Evolutionary conservation across 768 basidiomycete species (phyloP).

Genomic region (Leccinellum rugosiceps): DNA sequence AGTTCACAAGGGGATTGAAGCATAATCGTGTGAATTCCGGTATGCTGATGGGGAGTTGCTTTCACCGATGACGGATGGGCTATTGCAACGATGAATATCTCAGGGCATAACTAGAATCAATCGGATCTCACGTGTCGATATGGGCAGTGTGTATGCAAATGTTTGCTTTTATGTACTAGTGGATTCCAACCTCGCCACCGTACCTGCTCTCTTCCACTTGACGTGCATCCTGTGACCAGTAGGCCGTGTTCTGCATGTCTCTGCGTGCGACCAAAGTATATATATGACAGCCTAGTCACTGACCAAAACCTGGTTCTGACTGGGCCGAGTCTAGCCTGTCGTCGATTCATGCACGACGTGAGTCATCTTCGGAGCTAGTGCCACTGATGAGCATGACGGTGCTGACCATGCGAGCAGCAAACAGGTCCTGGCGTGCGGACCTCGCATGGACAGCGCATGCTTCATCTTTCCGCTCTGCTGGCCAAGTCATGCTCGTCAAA

Average conservation of each 20-base stretch:
- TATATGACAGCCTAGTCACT: not conserved
- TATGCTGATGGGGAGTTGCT: not conserved
- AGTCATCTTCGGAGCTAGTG: not conserved
- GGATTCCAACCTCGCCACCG: not conserved
- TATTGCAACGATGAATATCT: not conserved
- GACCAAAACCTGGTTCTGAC: not conserved
- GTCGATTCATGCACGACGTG: not conserved
- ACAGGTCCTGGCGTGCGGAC: not conserved
- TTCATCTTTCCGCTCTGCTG: not conserved
- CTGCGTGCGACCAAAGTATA: not conserved
- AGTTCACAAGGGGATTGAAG: not conserved
- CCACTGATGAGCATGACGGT: not conserved
- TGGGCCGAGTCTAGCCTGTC: not conserved
- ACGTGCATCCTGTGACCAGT: not conserved
- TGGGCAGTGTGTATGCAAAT: not conserved
- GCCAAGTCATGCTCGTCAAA: not conserved
- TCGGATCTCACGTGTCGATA: too few relatives aligned
- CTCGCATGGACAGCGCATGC: constrained; percentile 10
- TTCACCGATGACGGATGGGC: not conserved
- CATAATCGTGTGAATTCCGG: not conserved
- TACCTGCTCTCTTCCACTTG: not conserved
- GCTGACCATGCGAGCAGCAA: not conserved
- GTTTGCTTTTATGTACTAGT: not conserved
- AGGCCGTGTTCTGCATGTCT: not conserved
- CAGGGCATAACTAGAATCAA: not conserved